Evolutionary conservation across 257 asterid species (phyloP), one percentile per base, ranked within the genome.

Genomic region (Linderniella brevidens): DNA sequence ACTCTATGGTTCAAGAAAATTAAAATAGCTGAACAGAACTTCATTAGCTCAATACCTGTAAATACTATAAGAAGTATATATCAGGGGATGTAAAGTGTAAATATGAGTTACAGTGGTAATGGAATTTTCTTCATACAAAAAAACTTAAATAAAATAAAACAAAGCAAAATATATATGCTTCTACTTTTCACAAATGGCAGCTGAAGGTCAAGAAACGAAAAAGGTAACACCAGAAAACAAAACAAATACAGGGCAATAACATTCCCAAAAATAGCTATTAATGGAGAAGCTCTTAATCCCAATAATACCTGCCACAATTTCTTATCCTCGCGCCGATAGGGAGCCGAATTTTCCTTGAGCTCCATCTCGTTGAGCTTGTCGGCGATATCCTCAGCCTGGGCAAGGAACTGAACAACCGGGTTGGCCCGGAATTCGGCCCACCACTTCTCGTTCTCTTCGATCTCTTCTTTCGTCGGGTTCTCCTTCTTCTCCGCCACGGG

Each of bases 371-470:
- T 81, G 41, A 90, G 67, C 55, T 75, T 67, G 63, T 75, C 94
- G 9, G 83, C 78, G 59, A 90, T 80, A 64, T 72, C 81, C 73
- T 85, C 94, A 35, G 96, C 92, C 10, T 60, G 82, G 12, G 64
- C 52, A 67, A 85, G 13, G 69, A 90, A 90, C 58, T 90, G 80
- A 52, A 64, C 74, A 44, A 90, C 86, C 17, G 98, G 96, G 61
- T 68, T 81, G 39, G 62, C 63, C 52, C 71, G 64, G 37, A 90
- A 69, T 40, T 69, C 80, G 16, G 60, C 68, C 87, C 82, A 78
- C 96, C 92, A 81, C 51, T 69, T 68, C 66, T 77, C 78, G 54
- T 90, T 81, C 75, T 90, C 93, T 50, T 75, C 81, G 56, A 78
- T 54, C 57, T 90, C 98, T 45, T 81, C 92, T n/a, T 15, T 59